Percentiles rank a stretch among this genome's conserved stretches.
These are phyloP conservation scores for Aspergillus latus DNA, from an alignment of 2,329 filamentous ascomycete species.

Conservation along the genomic window DNA sequence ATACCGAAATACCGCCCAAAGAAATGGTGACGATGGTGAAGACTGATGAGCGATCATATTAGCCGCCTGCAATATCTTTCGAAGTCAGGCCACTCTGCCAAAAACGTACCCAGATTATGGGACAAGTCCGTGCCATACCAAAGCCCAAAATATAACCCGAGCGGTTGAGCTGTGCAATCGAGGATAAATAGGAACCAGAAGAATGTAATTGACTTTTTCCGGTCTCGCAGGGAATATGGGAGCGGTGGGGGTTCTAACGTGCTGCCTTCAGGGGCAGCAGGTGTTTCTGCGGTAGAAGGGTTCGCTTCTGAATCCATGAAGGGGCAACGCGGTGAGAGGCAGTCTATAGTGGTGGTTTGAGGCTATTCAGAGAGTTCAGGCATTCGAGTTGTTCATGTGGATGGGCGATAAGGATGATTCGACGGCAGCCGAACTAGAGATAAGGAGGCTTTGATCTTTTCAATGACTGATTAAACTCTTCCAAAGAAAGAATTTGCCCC, in stretches of 20 bases:
- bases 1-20: slow-evolving; percentile 44
- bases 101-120: slow-evolving; percentile 41
- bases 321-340: slow-evolving; percentile 12
- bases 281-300: slow-evolving; percentile 19
- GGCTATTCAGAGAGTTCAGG: slow-evolving; percentile 6
- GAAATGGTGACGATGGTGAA: slow-evolving; percentile 45
- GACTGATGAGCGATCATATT: slow-evolving; percentile 26
- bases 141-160: slow-evolving; percentile 61
- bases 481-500: background rate
- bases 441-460: background rate
- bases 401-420: background rate
- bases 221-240: slow-evolving; percentile 55
- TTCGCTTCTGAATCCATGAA: slow-evolving; percentile 37
- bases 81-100: background rate
- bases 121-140: slow-evolving; percentile 58
- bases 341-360: slow-evolving; percentile 16
- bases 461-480: background rate
- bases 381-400: slow-evolving; percentile 4
- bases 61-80: background rate
- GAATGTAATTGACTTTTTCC: slow-evolving; percentile 57
- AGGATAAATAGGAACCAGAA: slow-evolving; percentile 62
- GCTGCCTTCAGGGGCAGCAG: slow-evolving; percentile 16
- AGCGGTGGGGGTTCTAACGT: slow-evolving; percentile 48
- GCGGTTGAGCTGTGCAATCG: slow-evolving; percentile 59
- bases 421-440: background rate